Evolutionary conservation across 2,329 filamentous ascomycete species (phyloP).

Genomic region (Aspergillus niger): DNA sequence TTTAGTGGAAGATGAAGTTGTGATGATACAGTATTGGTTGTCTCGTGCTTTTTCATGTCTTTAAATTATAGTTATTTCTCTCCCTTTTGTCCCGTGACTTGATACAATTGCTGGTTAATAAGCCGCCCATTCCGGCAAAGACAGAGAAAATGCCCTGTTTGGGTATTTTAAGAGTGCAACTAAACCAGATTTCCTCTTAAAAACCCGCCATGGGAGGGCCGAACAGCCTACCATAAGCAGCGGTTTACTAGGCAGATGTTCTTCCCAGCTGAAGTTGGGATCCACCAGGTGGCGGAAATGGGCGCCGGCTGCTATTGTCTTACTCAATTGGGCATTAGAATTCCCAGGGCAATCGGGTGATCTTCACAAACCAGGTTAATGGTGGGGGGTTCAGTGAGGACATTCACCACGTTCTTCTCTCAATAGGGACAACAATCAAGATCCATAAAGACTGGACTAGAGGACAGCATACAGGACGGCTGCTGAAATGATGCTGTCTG

Average conservation of each 20-base stretch:
- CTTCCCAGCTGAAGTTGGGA: slow-evolving; percentile 16
- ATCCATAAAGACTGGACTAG: no score
- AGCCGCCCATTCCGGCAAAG: background rate
- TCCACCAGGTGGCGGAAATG: slow-evolving; percentile 16
- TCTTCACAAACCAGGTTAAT: slow-evolving; percentile 17
- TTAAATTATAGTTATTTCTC: background rate
- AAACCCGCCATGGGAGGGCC: slow-evolving; percentile 7
- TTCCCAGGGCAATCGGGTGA: slow-evolving; percentile 21
- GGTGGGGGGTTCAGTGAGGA: slow-evolving; percentile 4
- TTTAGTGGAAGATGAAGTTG: background rate
- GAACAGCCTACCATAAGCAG: background rate
- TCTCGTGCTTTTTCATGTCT: no score
- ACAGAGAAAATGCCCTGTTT: background rate
- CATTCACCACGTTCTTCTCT: background rate
- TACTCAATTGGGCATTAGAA: slow-evolving; percentile 4
- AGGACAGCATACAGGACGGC: background rate
- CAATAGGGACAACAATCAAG: no score
- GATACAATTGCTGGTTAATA: background rate
- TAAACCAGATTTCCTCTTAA: background rate
- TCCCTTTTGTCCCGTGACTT: background rate
- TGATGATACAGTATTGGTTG: background rate
- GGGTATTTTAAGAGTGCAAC: slow-evolving; percentile 2
- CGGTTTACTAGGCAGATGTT: slow-evolving; percentile 1
- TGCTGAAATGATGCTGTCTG: no score
- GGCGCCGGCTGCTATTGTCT: background rate